Evolutionary conservation across 257 asterid genomes (phyloP), one percentile per base, ranked within the genome.

Genomic region (Pogostemon cablin): DNA sequence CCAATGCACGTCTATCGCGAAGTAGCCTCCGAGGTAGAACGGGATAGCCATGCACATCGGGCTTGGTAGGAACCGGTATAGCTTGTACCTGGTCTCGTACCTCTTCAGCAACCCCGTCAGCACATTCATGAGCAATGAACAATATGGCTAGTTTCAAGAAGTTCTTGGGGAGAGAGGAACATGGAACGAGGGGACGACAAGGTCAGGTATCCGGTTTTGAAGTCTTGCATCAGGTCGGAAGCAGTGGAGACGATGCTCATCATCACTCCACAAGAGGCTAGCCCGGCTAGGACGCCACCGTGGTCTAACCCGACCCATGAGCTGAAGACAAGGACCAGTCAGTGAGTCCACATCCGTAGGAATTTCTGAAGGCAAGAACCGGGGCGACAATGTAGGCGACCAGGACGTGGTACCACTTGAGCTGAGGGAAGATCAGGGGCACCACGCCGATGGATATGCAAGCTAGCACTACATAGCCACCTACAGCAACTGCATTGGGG

Each of bases 1-100:
- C 97, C 96, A 2, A 90, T 3, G 9, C 97, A 90, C 97, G 50
- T 90, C 97, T 7, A 88, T 86, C 44, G 97, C 77, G 40, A 90
- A 90, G 66, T 86, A 88, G 0, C 83, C 87, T 2, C 97, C 93
- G 0, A 88, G 71, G 56, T 88, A 88, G 83, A 90, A 88, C 0
- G 97, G 97, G 10, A 88, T 86, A 0, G 97, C 97, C 96, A 90
- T 88, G 74, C 93, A 90, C 97, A 90, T 90, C 0, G 97, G 89
- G 62, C 83, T 88, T 0, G 97, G 96, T 1, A 90, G 44, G 17
- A 88, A 85, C 73, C 93, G 71, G 64, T 86, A 72, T 0, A 85
- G 46, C 78, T 75, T 37, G 8, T 50, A 80, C 71, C 68, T 88
- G 0, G 82, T 85, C 54, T 90, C 97, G 6, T 6, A 49, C 59